Evolutionary conservation across 306 rosid species (phyloP), one percentile per base, ranked within the genome.

Genomic region (Astragalus membranaceus): DNA sequence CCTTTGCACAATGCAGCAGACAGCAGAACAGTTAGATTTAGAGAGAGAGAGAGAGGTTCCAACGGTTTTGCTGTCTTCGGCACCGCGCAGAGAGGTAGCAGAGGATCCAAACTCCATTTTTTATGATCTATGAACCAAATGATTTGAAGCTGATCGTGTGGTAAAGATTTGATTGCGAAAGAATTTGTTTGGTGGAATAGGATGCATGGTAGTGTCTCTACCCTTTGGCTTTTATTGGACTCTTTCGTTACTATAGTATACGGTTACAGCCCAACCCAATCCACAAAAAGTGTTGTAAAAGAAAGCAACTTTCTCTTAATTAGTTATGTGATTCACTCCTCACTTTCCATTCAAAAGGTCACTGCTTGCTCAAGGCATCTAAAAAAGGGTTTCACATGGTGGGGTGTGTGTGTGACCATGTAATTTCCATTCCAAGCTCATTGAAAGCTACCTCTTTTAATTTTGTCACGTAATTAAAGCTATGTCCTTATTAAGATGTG

Each of bases 371-470:
- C 84, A 80, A 83, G 87, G 84, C 80, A 81, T 84, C 84, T 73
- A 73, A 56, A 78, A 55, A 72, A 79, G 81, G 77, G 73, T 42
- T 80, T 86, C 94, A 85, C 95, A 88, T 86, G 95, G 89, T 86
- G 84, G 84, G 87, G 88, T 67, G 84, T 26, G 15, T 66, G 70
- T 61, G 70, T 66, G 77, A 39, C 65, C 43, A 7, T 87, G 78
- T 57, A 82, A 78, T 74, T 66, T 79, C 78, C 64, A 72, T 75
- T 80, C 79, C 47, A 72, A 50, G 62, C 37, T 11, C 49, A 50
- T 20, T 76, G 79, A 83, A 81, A 85, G 86, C 85, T 32, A 75
- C 75, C 59, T 46, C 16, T 70, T 58, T 81, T 62, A 13, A 39
- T 70, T 79, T 53, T 7, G 66, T 79, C 80, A 67, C 70, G 47